Evolutionary conservation across 345 rosid genomes (phyloP), one percentile per base, ranked within the genome.

Genomic region (Tarenaya hassleriana): DNA sequence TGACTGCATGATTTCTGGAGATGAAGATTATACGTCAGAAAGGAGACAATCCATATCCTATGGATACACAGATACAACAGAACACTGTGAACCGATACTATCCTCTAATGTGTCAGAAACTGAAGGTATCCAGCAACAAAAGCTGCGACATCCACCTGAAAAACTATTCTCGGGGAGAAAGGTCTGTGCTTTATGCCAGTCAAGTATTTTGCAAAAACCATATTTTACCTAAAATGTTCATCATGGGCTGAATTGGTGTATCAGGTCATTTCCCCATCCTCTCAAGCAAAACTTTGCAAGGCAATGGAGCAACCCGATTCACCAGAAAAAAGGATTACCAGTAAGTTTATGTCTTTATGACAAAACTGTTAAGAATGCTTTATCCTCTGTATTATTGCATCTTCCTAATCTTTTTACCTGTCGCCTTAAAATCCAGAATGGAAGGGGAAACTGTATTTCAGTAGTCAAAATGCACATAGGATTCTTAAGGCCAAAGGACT

Each of bases 251-350:
- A 27, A 43, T 62, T 37, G 24, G 50, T 27, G 31, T 73, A 72
- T 59, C 92, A 87, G 98, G 70, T 57, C 57, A 80, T 91, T 61
- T 91, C 98, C 63, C 95, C 96, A 17, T 57, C 66, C 44, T 77
- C 95, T 34, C 98, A 76, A 73, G 77, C 75, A 47, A 71, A 68
- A 66, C 82, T 91, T 42, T 42, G 82, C 47, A 71, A 79, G 58
- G 84, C 88, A 55, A 63, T 84, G 84, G 75, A 82, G 55, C 69
- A 64, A 31, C 38, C 52, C 0, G 74, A 63, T 42, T 57, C 75
- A 42, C 70, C 64, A 11, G 75, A 73, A 20, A 76, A 76, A 38
- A 75, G 52, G 42, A 57, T 48, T 57, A 66, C 65, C 48, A 60
- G 88, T 91, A 79, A 72, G 89, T 69, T 21, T 35, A 71, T 8